These are phyloP conservation scores for Penicillium decumbens DNA, from an alignment of 2,329 filamentous ascomycete genomes.

Conservation along the genomic window DNA sequence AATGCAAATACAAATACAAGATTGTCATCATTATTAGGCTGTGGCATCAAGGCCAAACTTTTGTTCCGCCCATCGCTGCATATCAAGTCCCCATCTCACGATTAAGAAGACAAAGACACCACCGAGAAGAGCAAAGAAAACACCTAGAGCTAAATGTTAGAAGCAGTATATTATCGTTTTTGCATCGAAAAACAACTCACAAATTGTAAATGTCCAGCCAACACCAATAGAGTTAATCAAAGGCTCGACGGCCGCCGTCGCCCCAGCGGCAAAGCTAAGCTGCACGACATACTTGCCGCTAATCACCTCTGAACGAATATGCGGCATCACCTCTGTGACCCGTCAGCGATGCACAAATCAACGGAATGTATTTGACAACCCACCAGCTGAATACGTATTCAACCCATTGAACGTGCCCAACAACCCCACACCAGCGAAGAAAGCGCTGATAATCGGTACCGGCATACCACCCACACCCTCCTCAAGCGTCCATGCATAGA, in stretches of 20 bases:
- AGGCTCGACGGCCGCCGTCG: slow-evolving; percentile 66
- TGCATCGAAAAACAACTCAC: slow-evolving; percentile 31
- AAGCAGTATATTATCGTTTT: slow-evolving; percentile 43
- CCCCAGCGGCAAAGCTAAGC: slow-evolving; percentile 68
- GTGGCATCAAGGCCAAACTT: slow-evolving; percentile 22
- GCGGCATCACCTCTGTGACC: slow-evolving; percentile 40
- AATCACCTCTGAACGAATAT: slow-evolving; percentile 63
- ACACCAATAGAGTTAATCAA: slow-evolving; percentile 68
- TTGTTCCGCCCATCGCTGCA: slow-evolving; percentile 33
- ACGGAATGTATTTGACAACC: not conserved
- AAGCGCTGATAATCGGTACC: slow-evolving; percentile 65
- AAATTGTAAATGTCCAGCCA: slow-evolving; percentile 74
- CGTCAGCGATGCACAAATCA: not conserved
- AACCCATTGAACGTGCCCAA: slow-evolving; percentile 69
- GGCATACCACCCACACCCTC: slow-evolving; percentile 52
- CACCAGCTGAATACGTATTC: slow-evolving; percentile 60
- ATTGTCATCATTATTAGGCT: slow-evolving; percentile 1
- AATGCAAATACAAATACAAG: slow-evolving; percentile 3
- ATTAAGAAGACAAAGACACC: slow-evolving; percentile 28
- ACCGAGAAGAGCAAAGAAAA: slow-evolving; percentile 27
- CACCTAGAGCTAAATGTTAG: slow-evolving; percentile 20
- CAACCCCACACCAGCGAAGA: slow-evolving; percentile 66
- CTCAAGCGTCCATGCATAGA: slow-evolving; percentile 65
- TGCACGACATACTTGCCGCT: slow-evolving; percentile 75
- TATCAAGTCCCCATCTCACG: slow-evolving; percentile 30